Base-by-base conservation (phyloP, 805 yeast genomes). In the Kockiozyma suomiensis region DNA sequence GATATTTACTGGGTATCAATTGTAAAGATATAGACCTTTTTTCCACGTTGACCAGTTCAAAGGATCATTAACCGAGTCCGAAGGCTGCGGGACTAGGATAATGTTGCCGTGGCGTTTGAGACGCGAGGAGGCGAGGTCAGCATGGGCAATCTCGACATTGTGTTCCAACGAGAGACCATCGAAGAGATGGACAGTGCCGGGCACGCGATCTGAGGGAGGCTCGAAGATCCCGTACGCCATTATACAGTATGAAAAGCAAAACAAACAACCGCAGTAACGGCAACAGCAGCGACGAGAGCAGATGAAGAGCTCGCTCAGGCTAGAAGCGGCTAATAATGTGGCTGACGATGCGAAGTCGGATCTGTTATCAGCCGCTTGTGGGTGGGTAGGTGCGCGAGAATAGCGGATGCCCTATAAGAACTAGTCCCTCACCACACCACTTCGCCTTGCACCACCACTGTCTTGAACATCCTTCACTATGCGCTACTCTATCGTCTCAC, bases 41-140 rank as follows among this genome's bases (percentile, higher is more conserved):
- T 59, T 62, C 25, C 52, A 30, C 13, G 59, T 70, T 1, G 81
- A 56, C 90, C 90, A 86, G 67, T 84, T 85, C 56, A 86, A 74
- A 1, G 90, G 90, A 68, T 86, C 91, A 65, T 85, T 82, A 6
- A 89, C 87, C 62, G 85, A 85, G 53, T 80, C 82, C 0, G 87
- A 79, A 1, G 91, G 91, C 8, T 82, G 82, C 33, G 91, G 90
- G 47, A 83, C 79, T 46, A 85, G 74, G 12, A 86, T 81, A 59
- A 85, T 79, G 37, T 73, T 71, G 2, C 74, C 77, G 42, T 75
- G 73, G 70, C 72, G 21, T 75, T 78, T 40, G 80, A 85, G 64
- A 25, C 41, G 21, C 23, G 37, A 17, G 3, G 42, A 23, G 13
- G 25, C 25, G 30, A 30, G 19, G 37, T 21, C 37, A 21, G 51